A percentile compares a stretch with the other conserved stretches of the same genome.
Evolutionary conservation across 2,329 filamentous ascomycete genomes (phyloP).

Genomic region (Phaeosphaeriaceae sp.): DNA sequence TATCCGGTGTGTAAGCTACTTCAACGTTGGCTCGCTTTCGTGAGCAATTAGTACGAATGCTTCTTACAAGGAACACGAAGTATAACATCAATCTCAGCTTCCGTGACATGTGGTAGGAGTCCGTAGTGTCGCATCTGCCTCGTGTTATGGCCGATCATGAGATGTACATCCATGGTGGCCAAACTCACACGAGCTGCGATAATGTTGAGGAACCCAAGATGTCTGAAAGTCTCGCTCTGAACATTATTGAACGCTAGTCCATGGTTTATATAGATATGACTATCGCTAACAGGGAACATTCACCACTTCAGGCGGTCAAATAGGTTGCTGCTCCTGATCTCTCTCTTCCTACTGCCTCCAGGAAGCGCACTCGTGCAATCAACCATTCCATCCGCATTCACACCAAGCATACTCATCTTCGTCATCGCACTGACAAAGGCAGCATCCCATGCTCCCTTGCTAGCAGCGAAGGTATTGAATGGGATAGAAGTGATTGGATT

Average conservation of each 20-base stretch:
- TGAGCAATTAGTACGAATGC: too few species aligned
- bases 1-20: too few species aligned
- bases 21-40: too few species aligned
- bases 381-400: slow-evolving; percentile 25
- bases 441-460: slow-evolving; percentile 36
- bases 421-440: slow-evolving; percentile 47
- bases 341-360: slow-evolving; percentile 39
- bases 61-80: too few species aligned
- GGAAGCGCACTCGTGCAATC: slow-evolving; percentile 46
- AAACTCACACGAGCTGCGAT: not conserved
- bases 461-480: slow-evolving; percentile 33
- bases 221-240: not conserved
- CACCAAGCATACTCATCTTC: slow-evolving; percentile 48
- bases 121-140: too few species aligned
- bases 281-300: not conserved
- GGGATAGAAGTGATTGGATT: slow-evolving; percentile 26
- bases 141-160: not conserved
- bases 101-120: not conserved
- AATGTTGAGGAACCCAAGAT: not conserved
- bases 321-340: slow-evolving; percentile 37
- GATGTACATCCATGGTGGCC: not conserved
- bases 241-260: not conserved
- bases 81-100: not conserved
- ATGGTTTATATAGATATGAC: not conserved
- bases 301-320: slow-evolving; percentile 35